A percentile compares a stretch with the other conserved stretches of the same genome.
phyloP scores from a whole-genome alignment of 441 rosid genomes.

The Erodium texanum region DNA sequence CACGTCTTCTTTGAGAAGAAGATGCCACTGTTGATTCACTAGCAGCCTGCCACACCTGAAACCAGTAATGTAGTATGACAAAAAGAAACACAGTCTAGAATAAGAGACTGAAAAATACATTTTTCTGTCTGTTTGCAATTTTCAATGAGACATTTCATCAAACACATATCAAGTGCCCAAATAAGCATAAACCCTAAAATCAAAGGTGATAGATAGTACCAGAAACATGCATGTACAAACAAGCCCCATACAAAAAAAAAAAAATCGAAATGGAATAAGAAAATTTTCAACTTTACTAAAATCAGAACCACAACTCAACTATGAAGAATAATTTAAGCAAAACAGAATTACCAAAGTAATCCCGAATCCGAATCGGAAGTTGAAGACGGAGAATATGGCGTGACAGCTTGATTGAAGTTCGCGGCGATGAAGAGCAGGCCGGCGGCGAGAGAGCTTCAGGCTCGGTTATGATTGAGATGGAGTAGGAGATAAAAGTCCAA shows the following conservation, averaged over 20 bases:
- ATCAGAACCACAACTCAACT: neutral
- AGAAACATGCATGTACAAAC: neutral
- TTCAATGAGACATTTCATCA: slow-evolving; percentile 4
- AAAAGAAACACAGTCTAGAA: neutral
- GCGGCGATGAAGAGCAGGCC: neutral
- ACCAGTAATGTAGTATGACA: neutral
- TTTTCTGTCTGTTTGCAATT: neutral
- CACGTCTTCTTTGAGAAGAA: too few relatives aligned
- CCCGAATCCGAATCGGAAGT: neutral
- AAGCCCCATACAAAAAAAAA: neutral
- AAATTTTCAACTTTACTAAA: neutral
- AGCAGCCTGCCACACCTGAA: slow-evolving; percentile 6
- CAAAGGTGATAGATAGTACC: neutral
- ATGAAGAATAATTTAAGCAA: neutral
- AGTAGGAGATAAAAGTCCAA: neutral
- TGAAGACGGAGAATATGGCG: neutral
- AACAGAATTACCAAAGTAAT: neutral
- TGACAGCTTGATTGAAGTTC: neutral
- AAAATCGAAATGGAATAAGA: neutral
- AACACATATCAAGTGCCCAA: neutral
- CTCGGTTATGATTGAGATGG: neutral
- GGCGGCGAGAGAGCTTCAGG: neutral
- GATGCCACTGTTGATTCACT: neutral
- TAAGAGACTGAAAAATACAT: neutral
- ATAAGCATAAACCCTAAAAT: neutral